Conservation (phyloP, 495 filamentous ascomycete species). For the Terfezia claveryi region DNA sequence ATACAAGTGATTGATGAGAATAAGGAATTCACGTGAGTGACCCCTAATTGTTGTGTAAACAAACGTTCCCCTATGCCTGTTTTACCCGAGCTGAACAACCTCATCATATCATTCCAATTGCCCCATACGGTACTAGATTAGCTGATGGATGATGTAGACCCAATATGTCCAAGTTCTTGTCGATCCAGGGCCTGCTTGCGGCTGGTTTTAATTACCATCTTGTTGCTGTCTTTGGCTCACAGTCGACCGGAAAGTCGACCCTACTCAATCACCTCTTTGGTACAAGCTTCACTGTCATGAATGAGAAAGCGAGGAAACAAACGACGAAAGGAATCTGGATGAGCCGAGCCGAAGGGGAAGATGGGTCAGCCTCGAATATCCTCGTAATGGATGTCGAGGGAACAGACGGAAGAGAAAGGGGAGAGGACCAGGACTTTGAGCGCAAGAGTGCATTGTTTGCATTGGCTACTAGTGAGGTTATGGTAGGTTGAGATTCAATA, state of each 20-base stretch:
- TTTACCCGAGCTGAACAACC: no score
- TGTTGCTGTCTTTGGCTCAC: conserved; percentile 94
- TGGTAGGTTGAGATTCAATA: conserved; percentile 21
- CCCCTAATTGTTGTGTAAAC: neutral
- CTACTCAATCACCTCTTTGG: conserved; percentile 90
- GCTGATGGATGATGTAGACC: conserved; percentile 26
- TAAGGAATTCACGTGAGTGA: conserved; percentile 78
- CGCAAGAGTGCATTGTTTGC: conserved; percentile 93
- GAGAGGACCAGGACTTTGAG: conserved; percentile 97
- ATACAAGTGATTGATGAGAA: conserved; percentile 92
- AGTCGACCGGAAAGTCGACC: conserved; percentile 96
- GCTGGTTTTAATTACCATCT: conserved; percentile 97
- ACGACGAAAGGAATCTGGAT: conserved; percentile 99
- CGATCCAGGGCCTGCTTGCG: conserved; percentile 51
- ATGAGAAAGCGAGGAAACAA: conserved; percentile 68
- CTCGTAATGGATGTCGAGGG: conserved; percentile 98
- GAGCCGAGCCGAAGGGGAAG: conserved; percentile 62
- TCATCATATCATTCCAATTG: no score
- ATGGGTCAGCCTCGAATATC: conserved; percentile 62
- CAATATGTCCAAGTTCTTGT: conserved; percentile 61
- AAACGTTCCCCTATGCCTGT: no score
- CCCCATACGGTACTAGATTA: no score
- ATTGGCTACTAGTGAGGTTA: conserved; percentile 87
- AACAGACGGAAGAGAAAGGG: conserved; percentile 86
- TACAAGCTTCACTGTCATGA: conserved; percentile 92